A percentile compares a stretch with the other conserved stretches of the same genome.
These are phyloP conservation scores for Ophiostoma sp. DNA, from an alignment of 2,329 filamentous ascomycete species.

Conservation along the genomic window DNA sequence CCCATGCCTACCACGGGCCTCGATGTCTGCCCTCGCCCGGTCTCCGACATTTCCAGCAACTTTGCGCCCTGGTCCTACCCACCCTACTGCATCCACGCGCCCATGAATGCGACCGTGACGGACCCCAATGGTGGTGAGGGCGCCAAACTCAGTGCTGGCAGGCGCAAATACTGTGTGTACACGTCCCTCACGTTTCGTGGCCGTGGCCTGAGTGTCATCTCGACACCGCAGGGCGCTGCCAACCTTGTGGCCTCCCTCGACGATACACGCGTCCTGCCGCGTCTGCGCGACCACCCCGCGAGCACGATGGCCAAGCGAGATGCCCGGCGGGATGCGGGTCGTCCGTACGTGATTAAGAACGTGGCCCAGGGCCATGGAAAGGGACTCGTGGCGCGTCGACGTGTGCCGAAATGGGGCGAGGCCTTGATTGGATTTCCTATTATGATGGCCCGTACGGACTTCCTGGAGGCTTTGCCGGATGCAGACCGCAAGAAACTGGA, in stretches of 20 bases:
- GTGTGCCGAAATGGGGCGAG: constrained; percentile 28
- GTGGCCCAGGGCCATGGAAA: constrained; percentile 32
- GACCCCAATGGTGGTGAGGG: not conserved
- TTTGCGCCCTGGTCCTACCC: constrained; percentile 30
- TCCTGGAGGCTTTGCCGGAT: constrained; percentile 25
- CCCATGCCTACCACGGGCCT: constrained; percentile 3
- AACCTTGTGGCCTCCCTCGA: constrained; percentile 31
- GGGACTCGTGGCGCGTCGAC: constrained; percentile 31
- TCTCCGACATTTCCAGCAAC: constrained; percentile 10
- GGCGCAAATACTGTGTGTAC: constrained; percentile 33
- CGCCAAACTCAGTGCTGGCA: not conserved
- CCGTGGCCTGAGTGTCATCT: constrained; percentile 34
- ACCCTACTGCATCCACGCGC: constrained; percentile 28
- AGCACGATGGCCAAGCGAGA: constrained; percentile 20
- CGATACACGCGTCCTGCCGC: constrained; percentile 29
- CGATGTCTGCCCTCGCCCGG: constrained; percentile 21
- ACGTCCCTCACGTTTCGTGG: constrained; percentile 31
- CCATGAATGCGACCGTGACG: not conserved
- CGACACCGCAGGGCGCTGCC: constrained; percentile 32
- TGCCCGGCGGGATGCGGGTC: not conserved
- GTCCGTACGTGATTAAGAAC: constrained; percentile 29
- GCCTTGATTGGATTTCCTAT: constrained; percentile 33
- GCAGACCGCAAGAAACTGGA: constrained; percentile 30
- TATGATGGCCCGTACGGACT: constrained; percentile 32
- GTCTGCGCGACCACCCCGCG: constrained; percentile 26